A percentile compares a stretch with the other conserved stretches of the same genome.
Evolutionary conservation across 108 stramenopile genomes (phyloP).

Genomic region (Cyclotella distinguenda): DNA sequence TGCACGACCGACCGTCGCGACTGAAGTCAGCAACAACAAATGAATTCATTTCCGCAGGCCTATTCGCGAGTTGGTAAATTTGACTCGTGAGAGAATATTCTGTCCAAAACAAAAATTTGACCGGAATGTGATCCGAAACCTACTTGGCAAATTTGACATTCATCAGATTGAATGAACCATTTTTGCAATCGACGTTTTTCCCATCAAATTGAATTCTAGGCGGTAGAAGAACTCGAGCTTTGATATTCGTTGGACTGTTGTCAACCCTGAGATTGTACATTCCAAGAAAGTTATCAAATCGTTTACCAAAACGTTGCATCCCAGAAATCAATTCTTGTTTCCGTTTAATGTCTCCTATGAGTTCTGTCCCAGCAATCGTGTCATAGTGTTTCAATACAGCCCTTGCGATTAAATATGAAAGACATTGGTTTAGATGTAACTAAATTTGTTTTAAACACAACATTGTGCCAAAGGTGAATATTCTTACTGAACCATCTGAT

Average conservation of each 20-base stretch:
- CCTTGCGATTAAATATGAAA: background rate
- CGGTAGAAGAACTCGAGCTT: conserved; percentile 16
- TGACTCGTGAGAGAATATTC: too few relatives aligned
- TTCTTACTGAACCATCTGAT: background rate
- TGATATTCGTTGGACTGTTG: conserved; percentile 1
- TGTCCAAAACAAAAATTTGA: too few relatives aligned
- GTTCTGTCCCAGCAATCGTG: conserved; percentile 14
- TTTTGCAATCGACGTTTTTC: background rate
- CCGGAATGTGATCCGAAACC: too few relatives aligned
- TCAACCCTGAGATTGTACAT: conserved; percentile 17
- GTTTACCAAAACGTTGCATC: background rate
- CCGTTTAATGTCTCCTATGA: background rate
- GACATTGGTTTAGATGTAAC: background rate
- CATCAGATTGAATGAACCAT: conserved; percentile 27
- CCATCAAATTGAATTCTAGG: conserved; percentile 17
- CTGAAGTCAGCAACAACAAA: conserved; percentile 18
- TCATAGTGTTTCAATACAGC: conserved; percentile 23
- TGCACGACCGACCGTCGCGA: background rate
- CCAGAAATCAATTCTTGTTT: background rate
- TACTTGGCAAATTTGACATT: conserved; percentile 16
- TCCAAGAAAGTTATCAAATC: background rate
- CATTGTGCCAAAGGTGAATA: background rate
- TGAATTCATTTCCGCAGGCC: conserved; percentile 22
- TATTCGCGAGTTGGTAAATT: too few relatives aligned
- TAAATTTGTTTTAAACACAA: background rate